Evolutionary conservation across 352 stramenopile species (phyloP), one percentile per base, ranked within the genome.

Genomic region (Phytophthora cactorum): DNA sequence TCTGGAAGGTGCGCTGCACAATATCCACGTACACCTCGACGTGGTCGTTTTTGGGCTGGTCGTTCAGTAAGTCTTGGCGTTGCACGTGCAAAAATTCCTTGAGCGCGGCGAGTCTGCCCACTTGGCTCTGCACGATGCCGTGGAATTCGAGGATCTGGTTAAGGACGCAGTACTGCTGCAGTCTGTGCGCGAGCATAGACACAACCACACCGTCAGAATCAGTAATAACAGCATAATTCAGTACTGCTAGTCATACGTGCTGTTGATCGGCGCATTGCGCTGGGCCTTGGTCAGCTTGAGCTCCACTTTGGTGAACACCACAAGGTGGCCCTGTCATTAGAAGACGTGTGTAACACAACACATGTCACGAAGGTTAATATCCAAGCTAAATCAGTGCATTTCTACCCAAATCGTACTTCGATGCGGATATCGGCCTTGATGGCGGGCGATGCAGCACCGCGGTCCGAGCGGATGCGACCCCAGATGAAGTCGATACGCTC

Each of bases 121-220:
- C 63, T 72, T 90, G 82, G 22, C 75, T 69, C 67, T 91, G 84
- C 51, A 89, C 63, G 47, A 86, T 77, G 53, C 78, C 75, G 60
- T 94, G 84, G 63, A 94, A 92, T 72, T 94, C 86, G 50, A 94
- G 78, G 62, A 94, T 92, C 71, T 94, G 86, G 69, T 92, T 89
- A 38, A 94, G 66, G 58, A 94, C 84, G 64, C 84, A 92, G 63
- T 92, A 94, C 41, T 94, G 82, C 62, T 92, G 81, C 56, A 94
- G 66, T 25, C 86, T 94, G 60, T 4, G 34, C 32, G 8, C 22
- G 44, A 3, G 5, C n/a, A 43, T 17, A 27, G 31, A 50, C 8
- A 50, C 31, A 32, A 51, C 29, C 52, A 22, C 47, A 58, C 17
- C 31, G n/a, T 55, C 53, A 63, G 39, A 66, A 66, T 34, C 34